Base-by-base conservation (phyloP, 192 early-diverging fungal species). In the Radiomyces spectabilis region DNA sequence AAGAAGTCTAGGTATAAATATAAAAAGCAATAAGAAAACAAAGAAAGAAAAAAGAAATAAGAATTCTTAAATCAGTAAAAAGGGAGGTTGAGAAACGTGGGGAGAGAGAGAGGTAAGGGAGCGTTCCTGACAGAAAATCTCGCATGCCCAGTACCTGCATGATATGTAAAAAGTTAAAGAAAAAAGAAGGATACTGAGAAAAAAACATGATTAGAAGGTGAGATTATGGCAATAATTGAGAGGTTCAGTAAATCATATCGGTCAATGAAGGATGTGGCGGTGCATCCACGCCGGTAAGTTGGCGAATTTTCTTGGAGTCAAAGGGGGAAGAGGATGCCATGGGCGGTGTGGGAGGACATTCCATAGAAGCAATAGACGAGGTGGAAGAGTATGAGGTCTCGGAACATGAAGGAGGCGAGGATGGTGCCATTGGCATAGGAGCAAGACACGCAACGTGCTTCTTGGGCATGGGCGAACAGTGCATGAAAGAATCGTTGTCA, bases 131-230 rank as follows among this genome's bases (percentile, higher is more conserved):
- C n/a, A n/a, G n/a, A n/a, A n/a, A n/a, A n/a, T n/a, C n/a, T n/a
- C n/a, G n/a, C n/a, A n/a, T n/a, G n/a, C n/a, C n/a, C n/a, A n/a
- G n/a, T n/a, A n/a, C n/a, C n/a, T n/a, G n/a, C n/a, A 44, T 12
- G 5, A n/a, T 12, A 18, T 15, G 24, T 9, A 29, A 25, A 25
- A n/a, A 38, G 35, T 31, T 8, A 34, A 25, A 41, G 43, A 34
- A 41, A 30, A 10, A 61, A 21, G n/a, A 39, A 41, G 40, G 18
- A 51, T 22, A 43, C 30, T 35, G 51, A 46, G 50, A 47, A 58
- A 53, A 49, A 54, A 54, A 43, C 30, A 30, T n/a, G 26, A 42
- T 3, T 47, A 37, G 18, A 48, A 47, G 26, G 55, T 21, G 19
- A 63, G 24, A 24, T 24, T 27, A 24, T 16, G 22, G 3, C 32